Percentiles rank a stretch among this genome's conserved stretches.
phyloP scores from a whole-genome alignment of 768 basidiomycete species.

The Panus rudis region DNA sequence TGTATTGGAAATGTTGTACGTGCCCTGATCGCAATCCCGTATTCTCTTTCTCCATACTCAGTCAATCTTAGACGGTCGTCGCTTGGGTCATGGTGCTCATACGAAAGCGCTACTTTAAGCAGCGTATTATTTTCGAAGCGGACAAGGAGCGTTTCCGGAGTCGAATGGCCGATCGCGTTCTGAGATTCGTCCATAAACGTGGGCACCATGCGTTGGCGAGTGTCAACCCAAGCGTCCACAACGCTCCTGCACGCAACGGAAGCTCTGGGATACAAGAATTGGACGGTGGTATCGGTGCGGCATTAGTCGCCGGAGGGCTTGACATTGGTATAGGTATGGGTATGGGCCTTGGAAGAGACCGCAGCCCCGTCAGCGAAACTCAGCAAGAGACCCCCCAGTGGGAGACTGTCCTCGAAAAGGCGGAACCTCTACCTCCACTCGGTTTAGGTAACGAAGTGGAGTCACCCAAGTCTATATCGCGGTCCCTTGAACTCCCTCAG shows the following conservation, averaged over 20 bases:
- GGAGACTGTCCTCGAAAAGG: background rate
- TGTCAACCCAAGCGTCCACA: background rate
- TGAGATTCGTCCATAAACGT: background rate
- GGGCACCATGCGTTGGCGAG: background rate
- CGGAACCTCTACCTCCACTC: background rate
- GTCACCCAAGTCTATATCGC: slow-evolving; percentile 1
- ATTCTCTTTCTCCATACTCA: background rate
- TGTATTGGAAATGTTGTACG: slow-evolving; percentile 25
- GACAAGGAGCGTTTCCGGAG: slow-evolving; percentile 4
- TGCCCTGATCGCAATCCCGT: background rate
- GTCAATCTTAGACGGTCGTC: slow-evolving; percentile 33
- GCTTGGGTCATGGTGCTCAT: slow-evolving; percentile 64
- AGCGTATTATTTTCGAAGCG: slow-evolving; percentile 11
- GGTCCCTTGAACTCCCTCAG: slow-evolving; percentile 2
- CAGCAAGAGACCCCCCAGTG: background rate
- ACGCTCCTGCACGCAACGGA: background rate
- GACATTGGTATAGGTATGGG: slow-evolving; percentile 10
- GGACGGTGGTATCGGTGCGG: slow-evolving; percentile 18
- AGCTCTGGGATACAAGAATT: background rate
- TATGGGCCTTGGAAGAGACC: slow-evolving; percentile 25
- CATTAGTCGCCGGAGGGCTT: slow-evolving; percentile 14
- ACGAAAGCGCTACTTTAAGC: slow-evolving; percentile 37
- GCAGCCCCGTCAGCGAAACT: slow-evolving; percentile 1
- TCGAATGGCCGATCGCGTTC: background rate
- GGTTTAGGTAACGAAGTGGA: background rate